Evolutionary conservation across 2,329 filamentous ascomycete genomes (phyloP).

Genomic region (Calonectria hawksworthii): DNA sequence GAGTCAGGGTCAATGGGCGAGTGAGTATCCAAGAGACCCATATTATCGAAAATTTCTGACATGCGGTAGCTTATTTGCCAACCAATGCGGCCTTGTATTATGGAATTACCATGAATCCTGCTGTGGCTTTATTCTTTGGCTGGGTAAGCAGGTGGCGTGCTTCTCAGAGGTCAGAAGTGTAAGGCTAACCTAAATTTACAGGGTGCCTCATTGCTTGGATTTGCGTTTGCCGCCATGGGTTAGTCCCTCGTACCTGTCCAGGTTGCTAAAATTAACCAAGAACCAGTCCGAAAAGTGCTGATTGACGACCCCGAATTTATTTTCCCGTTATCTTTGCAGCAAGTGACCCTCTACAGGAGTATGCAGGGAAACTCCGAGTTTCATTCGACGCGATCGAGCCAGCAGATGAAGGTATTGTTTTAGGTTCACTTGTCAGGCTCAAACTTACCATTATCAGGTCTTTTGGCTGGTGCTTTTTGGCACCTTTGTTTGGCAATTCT

Average conservation of each 20-base stretch:
- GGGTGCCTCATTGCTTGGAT: conserved; percentile 8
- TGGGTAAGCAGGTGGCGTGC: neutral
- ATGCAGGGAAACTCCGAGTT: conserved; percentile 8
- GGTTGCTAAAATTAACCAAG: neutral
- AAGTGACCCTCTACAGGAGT: conserved; percentile 7
- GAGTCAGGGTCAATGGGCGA: conserved; percentile 67
- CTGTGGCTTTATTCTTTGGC: conserved; percentile 10
- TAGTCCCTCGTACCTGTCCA: too few relatives aligned
- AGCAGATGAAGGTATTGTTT: conserved; percentile 64
- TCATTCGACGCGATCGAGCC: conserved; percentile 56
- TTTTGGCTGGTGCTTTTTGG: conserved; percentile 66
- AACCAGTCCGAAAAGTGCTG: neutral
- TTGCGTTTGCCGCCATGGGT: conserved; percentile 14
- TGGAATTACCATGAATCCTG: conserved; percentile 15
- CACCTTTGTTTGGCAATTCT: conserved; percentile 70
- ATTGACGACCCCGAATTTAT: conserved; percentile 20
- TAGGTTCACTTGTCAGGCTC: conserved; percentile 58
- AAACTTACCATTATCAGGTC: conserved; percentile 68
- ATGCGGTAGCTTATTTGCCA: conserved; percentile 64
- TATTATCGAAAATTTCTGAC: conserved; percentile 1
- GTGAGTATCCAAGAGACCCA: conserved; percentile 59
- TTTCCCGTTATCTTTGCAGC: conserved; percentile 5
- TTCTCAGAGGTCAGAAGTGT: too few relatives aligned
- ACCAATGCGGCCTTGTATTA: conserved; percentile 62
- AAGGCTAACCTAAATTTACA: neutral